A percentile compares a stretch with the other conserved stretches of the same genome.
Conservation (phyloP, 768 basidiomycete genomes). For the Tephrocybe sp. region DNA sequence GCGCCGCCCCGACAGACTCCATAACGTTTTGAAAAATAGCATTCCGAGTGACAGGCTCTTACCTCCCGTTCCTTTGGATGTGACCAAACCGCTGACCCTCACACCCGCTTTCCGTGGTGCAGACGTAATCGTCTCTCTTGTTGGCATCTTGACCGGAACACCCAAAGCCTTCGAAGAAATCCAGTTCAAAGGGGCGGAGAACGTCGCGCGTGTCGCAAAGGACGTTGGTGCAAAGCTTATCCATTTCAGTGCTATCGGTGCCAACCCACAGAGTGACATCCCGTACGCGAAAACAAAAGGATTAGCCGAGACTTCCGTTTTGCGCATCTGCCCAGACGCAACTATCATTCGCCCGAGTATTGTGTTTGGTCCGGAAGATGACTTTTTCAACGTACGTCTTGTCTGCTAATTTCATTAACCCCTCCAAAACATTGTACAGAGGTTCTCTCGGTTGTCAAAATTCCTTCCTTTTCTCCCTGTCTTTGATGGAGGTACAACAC, state of each 20-base stretch:
- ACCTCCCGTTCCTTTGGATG: slow-evolving; percentile 47
- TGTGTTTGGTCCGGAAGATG: slow-evolving; percentile 75
- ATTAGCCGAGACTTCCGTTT: slow-evolving; percentile 56
- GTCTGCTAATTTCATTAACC: not conserved
- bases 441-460: slow-evolving; percentile 60
- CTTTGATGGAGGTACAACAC: slow-evolving; percentile 65
- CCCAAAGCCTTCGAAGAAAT: slow-evolving; percentile 55
- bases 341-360: slow-evolving; percentile 72
- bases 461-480: slow-evolving; percentile 74
- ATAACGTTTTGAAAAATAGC: slow-evolving; percentile 29
- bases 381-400: slow-evolving; percentile 65
- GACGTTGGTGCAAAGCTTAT: slow-evolving; percentile 56
- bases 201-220: slow-evolving; percentile 57
- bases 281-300: slow-evolving; percentile 65
- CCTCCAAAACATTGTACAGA: slow-evolving; percentile 31
- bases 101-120: slow-evolving; percentile 52
- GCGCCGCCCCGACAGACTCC: slow-evolving; percentile 47
- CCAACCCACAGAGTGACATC: slow-evolving; percentile 54
- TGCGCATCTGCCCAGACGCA: slow-evolving; percentile 44
- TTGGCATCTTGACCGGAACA: slow-evolving; percentile 65
- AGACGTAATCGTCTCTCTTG: slow-evolving; percentile 61
- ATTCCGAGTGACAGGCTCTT: slow-evolving; percentile 36
- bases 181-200: slow-evolving; percentile 66
- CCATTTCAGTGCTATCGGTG: slow-evolving; percentile 76
- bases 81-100: slow-evolving; percentile 53